Base-by-base conservation (phyloP, 2,329 filamentous ascomycete genomes). In the Lecanicillium sp. region DNA sequence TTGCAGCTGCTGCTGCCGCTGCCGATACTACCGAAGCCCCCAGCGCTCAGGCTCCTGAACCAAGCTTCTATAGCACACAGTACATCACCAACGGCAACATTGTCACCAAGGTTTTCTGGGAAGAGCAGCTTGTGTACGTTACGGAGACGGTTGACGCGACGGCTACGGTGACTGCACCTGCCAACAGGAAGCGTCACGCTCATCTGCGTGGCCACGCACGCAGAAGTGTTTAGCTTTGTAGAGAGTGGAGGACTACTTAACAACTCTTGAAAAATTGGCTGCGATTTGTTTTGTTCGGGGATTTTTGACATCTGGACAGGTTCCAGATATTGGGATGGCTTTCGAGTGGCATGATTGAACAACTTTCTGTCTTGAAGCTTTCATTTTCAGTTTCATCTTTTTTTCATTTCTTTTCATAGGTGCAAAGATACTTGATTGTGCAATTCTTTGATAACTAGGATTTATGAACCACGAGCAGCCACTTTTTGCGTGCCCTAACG, bases 31-130 rank as follows among this genome's bases (percentile, higher is more conserved):
- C 58, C 9, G 57, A 61, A 25, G 57, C 59, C 15, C 51, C 54
- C 13, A 63, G 64, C 42, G 50, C 20, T 9, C 14, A n/a, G n/a
- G n/a, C 29, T 6, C 6, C 29, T 20, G 20, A 20, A 18, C 6
- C 58, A 39, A 59, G 49, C 41, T 58, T 48, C 46, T 66, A 47
- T 44, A 72, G 69, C 54, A 81, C 75, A 5, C 57, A 76, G 47
- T 77, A 66, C 44, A 44, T 70, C 33, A 79, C 74, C 14, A 59
- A 60, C 8, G 67, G 66, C 37, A 62, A 65, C 32, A 48, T 67
- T 6, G 71, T 81, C 11, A 66, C 65, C 44, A 70, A 79, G 59
- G 66, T 81, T 17, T 55, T 77, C 11, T 76, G 72, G 68, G 69
- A 73, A 37, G 66, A 79, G 57, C 65, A 72, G 33, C 51, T 68